These are phyloP conservation scores for Populus hybrid DNA, from an alignment of 441 rosid genomes.

Conservation along the genomic window DNA sequence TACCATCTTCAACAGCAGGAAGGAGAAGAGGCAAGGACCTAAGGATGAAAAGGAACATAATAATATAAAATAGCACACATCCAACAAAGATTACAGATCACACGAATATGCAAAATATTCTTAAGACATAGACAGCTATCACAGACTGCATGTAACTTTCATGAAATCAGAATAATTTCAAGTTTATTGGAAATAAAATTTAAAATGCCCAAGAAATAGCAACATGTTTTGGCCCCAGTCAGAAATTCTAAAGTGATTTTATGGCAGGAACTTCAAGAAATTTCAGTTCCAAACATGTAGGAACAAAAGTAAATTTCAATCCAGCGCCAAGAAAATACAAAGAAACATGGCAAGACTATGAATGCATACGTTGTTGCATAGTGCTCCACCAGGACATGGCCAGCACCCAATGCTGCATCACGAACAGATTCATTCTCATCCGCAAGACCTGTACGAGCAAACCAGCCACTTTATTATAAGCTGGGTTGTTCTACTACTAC, in stretches of 20 bases:
- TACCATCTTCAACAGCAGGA: conserved; percentile 99
- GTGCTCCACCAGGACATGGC: conserved; percentile 99
- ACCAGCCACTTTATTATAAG: conserved; percentile 1
- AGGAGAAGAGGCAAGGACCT: conserved; percentile 98
- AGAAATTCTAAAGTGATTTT: neutral
- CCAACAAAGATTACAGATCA: conserved; percentile 13
- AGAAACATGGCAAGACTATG: conserved; percentile 17
- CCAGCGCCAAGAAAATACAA: conserved; percentile 3
- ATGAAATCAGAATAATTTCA: neutral
- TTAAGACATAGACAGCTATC: neutral
- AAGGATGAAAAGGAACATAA: conserved; percentile 21
- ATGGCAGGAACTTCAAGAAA: neutral
- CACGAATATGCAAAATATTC: conserved; percentile 4
- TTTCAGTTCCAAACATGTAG: neutral
- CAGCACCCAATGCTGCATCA: conserved; percentile 99
- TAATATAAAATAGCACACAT: neutral
- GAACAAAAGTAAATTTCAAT: neutral
- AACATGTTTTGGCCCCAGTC: neutral
- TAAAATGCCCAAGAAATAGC: neutral
- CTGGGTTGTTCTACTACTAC: neutral
- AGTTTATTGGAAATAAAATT: no score
- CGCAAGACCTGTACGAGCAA: conserved; percentile 71
- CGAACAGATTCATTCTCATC: conserved; percentile 99
- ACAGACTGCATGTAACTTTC: neutral
- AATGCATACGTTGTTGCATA: conserved; percentile 87